phyloP scores from a whole-genome alignment of 2,329 filamentous ascomycete genomes.

The Pseudocercospora ulei region DNA sequence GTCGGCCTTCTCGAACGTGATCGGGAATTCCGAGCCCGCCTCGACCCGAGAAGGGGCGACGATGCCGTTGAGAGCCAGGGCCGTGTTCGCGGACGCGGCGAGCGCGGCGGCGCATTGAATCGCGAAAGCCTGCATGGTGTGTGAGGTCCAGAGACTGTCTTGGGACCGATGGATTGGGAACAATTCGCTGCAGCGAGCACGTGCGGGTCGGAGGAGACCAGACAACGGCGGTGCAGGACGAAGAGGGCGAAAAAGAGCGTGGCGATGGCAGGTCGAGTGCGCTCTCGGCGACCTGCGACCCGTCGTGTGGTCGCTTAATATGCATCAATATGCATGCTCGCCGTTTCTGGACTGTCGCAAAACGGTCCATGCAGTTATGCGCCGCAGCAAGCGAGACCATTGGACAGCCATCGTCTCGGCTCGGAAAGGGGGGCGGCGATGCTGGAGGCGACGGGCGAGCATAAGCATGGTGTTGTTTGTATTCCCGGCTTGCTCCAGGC shows the following conservation, averaged over 20 bases:
- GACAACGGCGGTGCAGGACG: too few species aligned
- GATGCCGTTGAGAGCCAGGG: slow-evolving; percentile 25
- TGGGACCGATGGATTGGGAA: slow-evolving; percentile 1
- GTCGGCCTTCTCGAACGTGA: slow-evolving; percentile 31
- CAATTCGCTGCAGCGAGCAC: slow-evolving; percentile 15
- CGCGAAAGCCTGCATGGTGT: slow-evolving; percentile 11
- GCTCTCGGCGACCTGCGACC: not conserved
- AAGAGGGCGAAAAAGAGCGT: not conserved
- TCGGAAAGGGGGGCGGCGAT: slow-evolving; percentile 1
- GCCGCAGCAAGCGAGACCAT: not conserved
- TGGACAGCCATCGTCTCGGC: slow-evolving; percentile 7
- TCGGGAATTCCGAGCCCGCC: slow-evolving; percentile 28
- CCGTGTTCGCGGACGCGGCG: slow-evolving; percentile 12
- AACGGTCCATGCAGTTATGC: slow-evolving; percentile 6
- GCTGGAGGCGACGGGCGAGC: not conserved
- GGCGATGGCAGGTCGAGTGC: not conserved
- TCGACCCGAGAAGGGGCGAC: slow-evolving; percentile 24
- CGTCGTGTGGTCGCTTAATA: not conserved
- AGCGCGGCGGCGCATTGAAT: slow-evolving; percentile 10
- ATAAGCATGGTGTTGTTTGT: too few species aligned
- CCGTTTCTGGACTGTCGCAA: not conserved
- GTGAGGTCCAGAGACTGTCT: too few species aligned
- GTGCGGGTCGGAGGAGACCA: too few species aligned
- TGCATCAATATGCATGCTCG: slow-evolving; percentile 1
- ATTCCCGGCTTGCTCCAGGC: too few species aligned